These are phyloP conservation scores for Talaromyces proteolyticus DNA, from an alignment of 495 filamentous ascomycete genomes.

Conservation along the genomic window DNA sequence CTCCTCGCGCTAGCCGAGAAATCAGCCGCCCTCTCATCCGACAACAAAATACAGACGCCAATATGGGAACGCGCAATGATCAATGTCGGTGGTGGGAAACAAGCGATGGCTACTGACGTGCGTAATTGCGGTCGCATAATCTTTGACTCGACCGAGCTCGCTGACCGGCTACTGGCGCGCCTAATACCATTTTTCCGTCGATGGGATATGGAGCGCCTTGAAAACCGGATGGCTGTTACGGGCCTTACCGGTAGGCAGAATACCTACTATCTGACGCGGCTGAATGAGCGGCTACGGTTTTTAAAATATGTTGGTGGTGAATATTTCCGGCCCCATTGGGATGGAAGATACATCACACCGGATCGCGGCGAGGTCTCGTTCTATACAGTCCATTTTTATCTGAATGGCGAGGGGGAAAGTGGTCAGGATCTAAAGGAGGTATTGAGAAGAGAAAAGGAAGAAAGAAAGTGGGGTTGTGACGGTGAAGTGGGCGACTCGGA, in stretches of 20 bases:
- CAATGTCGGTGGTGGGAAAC: constrained; percentile 57
- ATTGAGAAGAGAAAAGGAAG: constrained; percentile 9
- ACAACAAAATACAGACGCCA: not conserved
- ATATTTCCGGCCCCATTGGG: constrained; percentile 76
- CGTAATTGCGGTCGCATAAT: constrained; percentile 73
- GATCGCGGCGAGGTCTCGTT: constrained; percentile 54
- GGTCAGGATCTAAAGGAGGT: constrained; percentile 31
- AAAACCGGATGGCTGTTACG: constrained; percentile 35
- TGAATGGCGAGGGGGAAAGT: constrained; percentile 56
- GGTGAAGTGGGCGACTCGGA: not conserved
- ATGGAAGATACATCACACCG: constrained; percentile 59
- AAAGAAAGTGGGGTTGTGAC: not conserved
- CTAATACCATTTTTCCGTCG: constrained; percentile 42
- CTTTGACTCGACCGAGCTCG: constrained; percentile 58
- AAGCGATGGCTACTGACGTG: constrained; percentile 48
- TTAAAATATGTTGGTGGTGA: constrained; percentile 70
- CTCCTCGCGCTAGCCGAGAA: constrained; percentile 53
- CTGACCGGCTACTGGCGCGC: constrained; percentile 56
- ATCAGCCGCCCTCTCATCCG: constrained; percentile 11
- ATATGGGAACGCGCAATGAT: constrained; percentile 62
- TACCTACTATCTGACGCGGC: constrained; percentile 47
- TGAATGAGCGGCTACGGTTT: constrained; percentile 79
- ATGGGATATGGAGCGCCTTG: constrained; percentile 24
- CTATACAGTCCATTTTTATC: constrained; percentile 79
- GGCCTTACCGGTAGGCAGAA: constrained; percentile 39